Conservation (phyloP, 2,329 filamentous ascomycete genomes). For the Cercospora nicotianae region DNA sequence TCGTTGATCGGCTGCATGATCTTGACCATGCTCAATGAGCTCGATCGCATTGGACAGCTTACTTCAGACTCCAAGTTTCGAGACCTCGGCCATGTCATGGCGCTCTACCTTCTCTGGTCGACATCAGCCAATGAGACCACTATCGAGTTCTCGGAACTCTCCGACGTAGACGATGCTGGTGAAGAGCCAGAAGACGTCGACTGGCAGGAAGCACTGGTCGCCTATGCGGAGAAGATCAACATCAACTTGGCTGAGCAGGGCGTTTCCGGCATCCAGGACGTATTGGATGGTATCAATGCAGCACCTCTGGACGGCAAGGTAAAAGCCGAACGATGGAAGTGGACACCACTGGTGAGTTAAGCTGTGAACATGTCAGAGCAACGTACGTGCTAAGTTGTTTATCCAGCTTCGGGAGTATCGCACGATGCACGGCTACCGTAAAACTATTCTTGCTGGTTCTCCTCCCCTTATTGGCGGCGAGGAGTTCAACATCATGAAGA, state of each 20-base stretch:
- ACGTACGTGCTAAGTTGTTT: neutral
- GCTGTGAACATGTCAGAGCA: neutral
- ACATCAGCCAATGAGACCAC: neutral
- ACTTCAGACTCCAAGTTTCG: slow-evolving; percentile 8
- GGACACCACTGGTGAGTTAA: slow-evolving; percentile 7
- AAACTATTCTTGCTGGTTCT: neutral
- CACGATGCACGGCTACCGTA: neutral
- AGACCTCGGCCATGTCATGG: slow-evolving; percentile 12
- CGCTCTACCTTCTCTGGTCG: slow-evolving; percentile 10
- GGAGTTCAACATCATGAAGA: neutral
- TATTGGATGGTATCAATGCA: neutral
- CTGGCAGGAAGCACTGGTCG: neutral
- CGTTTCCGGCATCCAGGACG: neutral
- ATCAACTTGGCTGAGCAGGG: neutral
- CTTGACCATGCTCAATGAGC: slow-evolving; percentile 14
- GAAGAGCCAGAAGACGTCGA: neutral
- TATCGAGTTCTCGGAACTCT: slow-evolving; percentile 1
- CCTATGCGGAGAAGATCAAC: neutral
- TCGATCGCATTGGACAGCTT: slow-evolving; percentile 15
- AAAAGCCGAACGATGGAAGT: slow-evolving; percentile 15
- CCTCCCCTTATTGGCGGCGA: neutral
- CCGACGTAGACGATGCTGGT: neutral
- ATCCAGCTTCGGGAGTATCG: neutral
- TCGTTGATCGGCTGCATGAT: slow-evolving; percentile 12
- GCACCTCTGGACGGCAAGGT: slow-evolving; percentile 6